These are phyloP conservation scores for Komagataella ulmi DNA, from an alignment of 805 yeast species.

Conservation along the genomic window DNA sequence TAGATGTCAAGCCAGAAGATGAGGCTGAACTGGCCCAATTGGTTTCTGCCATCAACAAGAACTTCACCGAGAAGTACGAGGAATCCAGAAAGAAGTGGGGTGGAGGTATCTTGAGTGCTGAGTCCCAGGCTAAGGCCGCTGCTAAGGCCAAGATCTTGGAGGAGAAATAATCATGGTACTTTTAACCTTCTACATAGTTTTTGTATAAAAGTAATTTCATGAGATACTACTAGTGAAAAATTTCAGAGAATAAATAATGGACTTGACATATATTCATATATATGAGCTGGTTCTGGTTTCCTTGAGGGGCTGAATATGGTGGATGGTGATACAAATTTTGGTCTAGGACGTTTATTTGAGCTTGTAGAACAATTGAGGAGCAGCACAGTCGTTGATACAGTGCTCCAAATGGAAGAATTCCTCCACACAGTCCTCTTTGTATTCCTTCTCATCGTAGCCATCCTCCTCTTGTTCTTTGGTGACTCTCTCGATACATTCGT, in stretches of 20 bases:
- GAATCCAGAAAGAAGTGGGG: conserved; percentile 99
- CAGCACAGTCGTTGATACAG: conserved; percentile 82
- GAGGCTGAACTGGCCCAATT: conserved; percentile 89
- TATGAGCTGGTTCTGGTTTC: background rate
- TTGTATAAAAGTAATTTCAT: background rate
- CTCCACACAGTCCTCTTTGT: conserved; percentile 97
- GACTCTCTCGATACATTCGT: conserved; percentile 93
- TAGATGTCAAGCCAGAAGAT: conserved; percentile 91
- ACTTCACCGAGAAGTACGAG: conserved; percentile 89
- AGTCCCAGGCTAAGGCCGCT: conserved; percentile 56
- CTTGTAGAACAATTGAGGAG: conserved; percentile 79
- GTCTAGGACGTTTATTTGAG: conserved; percentile 40
- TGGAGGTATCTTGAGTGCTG: conserved; percentile 97
- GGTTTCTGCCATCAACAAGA: conserved; percentile 84
- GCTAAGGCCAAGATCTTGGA: background rate
- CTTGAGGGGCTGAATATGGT: background rate
- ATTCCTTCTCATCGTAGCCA: conserved; percentile 62
- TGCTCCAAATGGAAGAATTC: conserved; percentile 96
- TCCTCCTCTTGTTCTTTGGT: conserved; percentile 75
- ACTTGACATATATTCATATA: background rate
- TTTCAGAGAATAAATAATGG: background rate
- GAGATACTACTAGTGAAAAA: background rate
- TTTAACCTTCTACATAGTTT: background rate
- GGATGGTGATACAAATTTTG: background rate
- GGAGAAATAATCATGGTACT: background rate